A percentile compares a stretch with the other conserved stretches of the same genome.
phyloP scores from a whole-genome alignment of 257 asterid species.

The Solanum ossicruentum region DNA sequence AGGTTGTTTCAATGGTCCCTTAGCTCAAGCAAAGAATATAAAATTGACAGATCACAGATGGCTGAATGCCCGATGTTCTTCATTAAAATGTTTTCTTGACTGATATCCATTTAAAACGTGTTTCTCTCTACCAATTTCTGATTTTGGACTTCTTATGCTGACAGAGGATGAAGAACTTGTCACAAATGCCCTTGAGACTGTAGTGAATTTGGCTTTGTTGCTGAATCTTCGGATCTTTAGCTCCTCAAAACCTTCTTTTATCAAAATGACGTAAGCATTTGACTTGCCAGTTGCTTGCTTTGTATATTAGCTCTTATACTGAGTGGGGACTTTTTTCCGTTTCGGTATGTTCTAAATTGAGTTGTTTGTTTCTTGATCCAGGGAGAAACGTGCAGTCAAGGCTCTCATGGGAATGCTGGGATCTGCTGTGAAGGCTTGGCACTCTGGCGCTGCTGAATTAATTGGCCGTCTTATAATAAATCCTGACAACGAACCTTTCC shows the following conservation, averaged over 20 bases:
- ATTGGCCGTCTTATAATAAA: constrained; percentile 87
- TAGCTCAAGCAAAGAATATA: not conserved
- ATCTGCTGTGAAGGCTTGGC: constrained; percentile 88
- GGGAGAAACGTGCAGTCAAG: constrained; percentile 84
- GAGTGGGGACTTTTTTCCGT: not conserved
- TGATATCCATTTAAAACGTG: not conserved
- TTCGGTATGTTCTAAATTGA: not conserved
- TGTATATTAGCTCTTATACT: not conserved
- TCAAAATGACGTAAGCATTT: constrained; percentile 69
- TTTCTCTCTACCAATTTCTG: not conserved
- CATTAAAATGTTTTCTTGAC: not conserved
- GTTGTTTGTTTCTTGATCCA: constrained; percentile 8
- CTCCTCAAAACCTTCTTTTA: constrained; percentile 76
- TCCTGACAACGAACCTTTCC: constrained; percentile 90
- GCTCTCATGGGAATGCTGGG: constrained; percentile 88
- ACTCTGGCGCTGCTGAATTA: constrained; percentile 90
- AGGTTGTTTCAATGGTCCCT: not conserved
- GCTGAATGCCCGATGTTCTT: not conserved
- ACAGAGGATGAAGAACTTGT: constrained; percentile 99
- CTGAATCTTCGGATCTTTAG: constrained; percentile 86
- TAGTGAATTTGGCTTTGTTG: constrained; percentile 79
- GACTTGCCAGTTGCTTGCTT: not conserved
- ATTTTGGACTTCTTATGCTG: not conserved
- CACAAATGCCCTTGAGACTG: constrained; percentile 78
- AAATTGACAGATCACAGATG: not conserved